Evolutionary conservation across 164 flowering plant species (phyloP), one percentile per base, ranked within the genome.

Genomic region (Echeveria elegans): DNA sequence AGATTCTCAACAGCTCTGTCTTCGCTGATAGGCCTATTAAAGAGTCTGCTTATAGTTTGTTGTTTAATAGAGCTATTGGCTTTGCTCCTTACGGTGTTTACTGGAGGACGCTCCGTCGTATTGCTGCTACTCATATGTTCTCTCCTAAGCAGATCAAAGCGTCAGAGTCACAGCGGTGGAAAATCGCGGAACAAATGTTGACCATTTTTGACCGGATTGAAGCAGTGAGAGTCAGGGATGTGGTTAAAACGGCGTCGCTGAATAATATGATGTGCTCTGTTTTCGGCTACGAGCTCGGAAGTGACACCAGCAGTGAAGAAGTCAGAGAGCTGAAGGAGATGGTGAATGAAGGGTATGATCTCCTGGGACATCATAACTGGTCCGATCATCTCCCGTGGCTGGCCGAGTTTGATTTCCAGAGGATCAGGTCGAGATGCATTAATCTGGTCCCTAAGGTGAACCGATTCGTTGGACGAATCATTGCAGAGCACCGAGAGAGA

Each of bases 41-140:
- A 62, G 83, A 82, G 29, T 83, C 88, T 7, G 92, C 92, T 5
- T 76, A 79, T 65, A 37, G 76, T 18, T 68, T 85, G 26, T 76
- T 86, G 85, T 86, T 86, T 76, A 73, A 78, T 66, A 52, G 90
- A 36, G 86, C 92, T 0, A 85, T 87, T n/a, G 90, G 92, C 9
- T 87, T 87, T 71, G 88, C 88, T 21, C 84, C 86, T 5, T 77
- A 77, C 40, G 92, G 89, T 0, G 75, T 64, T 18, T 85, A 85
- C 75, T 87, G 92, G 89, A 73, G 82, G 10, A 73, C 83, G 4
- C 76, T 87, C 2, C 63, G 92, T 18, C 72, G 82, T 32, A 81
- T 87, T 31, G 82, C 86, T 0, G 72, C 92, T 11, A 71, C 74
- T 0, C 88, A 87, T 64, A 71, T 87, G 43, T 86, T 85, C 77